phyloP scores from a whole-genome alignment of 768 basidiomycete species.

The Termitomyces sp. region DNA sequence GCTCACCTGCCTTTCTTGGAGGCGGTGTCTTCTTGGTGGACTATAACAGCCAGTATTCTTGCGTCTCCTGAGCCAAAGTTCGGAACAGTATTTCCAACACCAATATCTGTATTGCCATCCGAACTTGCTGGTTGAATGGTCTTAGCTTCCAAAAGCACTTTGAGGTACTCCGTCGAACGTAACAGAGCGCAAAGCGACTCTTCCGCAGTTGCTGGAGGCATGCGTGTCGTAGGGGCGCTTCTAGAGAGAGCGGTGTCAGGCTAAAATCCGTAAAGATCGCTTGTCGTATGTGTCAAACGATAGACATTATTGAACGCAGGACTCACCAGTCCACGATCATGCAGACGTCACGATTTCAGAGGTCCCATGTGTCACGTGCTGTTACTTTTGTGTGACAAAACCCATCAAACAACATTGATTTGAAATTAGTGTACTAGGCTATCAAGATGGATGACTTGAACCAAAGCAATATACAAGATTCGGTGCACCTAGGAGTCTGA shows the following conservation, averaged over 20 bases:
- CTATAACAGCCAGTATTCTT: slow-evolving; percentile 44
- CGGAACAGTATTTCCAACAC: background rate
- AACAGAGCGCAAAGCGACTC: slow-evolving; percentile 11
- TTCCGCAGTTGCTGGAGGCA: background rate
- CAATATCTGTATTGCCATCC: background rate
- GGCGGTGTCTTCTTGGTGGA: slow-evolving; percentile 27
- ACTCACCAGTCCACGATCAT: background rate
- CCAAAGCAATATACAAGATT: too few relatives aligned
- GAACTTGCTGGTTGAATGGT: slow-evolving; percentile 14
- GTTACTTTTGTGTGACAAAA: too few relatives aligned
- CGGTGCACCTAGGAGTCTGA: too few relatives aligned
- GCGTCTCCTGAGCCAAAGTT: slow-evolving; percentile 17
- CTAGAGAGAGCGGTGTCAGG: background rate
- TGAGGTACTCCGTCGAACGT: slow-evolving; percentile 37
- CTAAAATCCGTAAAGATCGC: background rate
- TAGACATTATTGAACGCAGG: background rate
- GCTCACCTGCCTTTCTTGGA: slow-evolving; percentile 1
- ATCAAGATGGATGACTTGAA: too few relatives aligned
- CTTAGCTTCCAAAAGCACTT: slow-evolving; percentile 34
- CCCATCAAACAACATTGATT: too few relatives aligned
- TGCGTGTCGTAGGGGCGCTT: background rate
- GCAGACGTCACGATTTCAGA: background rate
- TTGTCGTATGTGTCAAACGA: background rate
- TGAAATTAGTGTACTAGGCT: too few relatives aligned
- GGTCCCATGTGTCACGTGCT: too few relatives aligned